phyloP scores from a whole-genome alignment of 108 stramenopile species.

The Nitzschia sp. region DNA sequence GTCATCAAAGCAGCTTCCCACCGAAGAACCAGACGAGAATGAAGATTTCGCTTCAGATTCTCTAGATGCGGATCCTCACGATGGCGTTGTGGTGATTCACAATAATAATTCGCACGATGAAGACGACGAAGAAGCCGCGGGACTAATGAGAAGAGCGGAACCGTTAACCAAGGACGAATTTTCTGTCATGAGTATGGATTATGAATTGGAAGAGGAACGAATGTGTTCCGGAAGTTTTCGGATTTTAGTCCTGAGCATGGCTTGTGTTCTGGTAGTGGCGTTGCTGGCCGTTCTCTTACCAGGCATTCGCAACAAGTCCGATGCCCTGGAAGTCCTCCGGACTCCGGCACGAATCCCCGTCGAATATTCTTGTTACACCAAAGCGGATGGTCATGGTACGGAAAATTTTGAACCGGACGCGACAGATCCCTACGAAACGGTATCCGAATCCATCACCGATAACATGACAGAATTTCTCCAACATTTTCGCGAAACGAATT shows the following conservation, averaged over 20 bases:
- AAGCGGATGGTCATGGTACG: neutral
- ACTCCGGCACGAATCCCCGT: conserved; percentile 17
- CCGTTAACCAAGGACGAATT: conserved; percentile 1
- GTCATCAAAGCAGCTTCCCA: neutral
- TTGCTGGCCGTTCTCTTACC: conserved; percentile 14
- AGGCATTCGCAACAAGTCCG: conserved; percentile 10
- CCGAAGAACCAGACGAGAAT: conserved; percentile 20
- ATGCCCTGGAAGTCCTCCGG: conserved; percentile 7
- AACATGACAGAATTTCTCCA: conserved; percentile 32
- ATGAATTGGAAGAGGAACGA: conserved; percentile 8
- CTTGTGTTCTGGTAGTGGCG: conserved; percentile 9
- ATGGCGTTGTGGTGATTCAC: neutral
- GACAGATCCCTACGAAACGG: neutral
- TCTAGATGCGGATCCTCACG: neutral
- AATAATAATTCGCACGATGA: no score
- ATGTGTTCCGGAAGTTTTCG: conserved; percentile 13
- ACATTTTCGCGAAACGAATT: conserved; percentile 16
- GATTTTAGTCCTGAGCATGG: conserved; percentile 7
- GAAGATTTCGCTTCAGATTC: neutral
- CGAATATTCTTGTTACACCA: conserved; percentile 7
- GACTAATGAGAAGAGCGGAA: neutral
- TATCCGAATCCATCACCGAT: neutral
- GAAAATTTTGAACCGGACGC: neutral
- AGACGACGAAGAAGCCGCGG: neutral
- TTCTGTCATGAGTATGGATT: neutral